Base-by-base conservation (phyloP, 441 rosid species). In the Populus tomentosa region DNA sequence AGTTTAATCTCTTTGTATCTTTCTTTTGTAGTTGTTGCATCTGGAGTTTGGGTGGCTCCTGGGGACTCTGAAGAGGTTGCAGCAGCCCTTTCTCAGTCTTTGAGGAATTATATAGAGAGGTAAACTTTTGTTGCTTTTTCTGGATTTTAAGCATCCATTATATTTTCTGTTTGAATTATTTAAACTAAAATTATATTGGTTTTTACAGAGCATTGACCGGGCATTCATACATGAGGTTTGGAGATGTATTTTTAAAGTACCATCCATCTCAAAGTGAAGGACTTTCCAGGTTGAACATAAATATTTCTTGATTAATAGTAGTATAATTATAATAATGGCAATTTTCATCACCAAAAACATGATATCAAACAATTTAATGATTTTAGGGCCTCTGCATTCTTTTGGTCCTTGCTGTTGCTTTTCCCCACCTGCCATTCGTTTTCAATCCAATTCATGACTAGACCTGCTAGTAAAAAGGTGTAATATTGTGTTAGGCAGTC, bases 1-100 rank as follows among this genome's bases (percentile, higher is more conserved):
- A 28, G 59, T 67, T 38, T 70, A 5, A 61, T 65, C 16, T 46
- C 59, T 67, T 53, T 82, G n/a, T 71, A 46, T 70, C 78, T 69
- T 79, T 76, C 67, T 76, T 77, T 68, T 80, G 74, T 82, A 97
- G 98, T 89, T 87, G 92, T 93, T 82, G 93, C 99, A 75, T 91
- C 97, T 62, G 99, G 99, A 83, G 84, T 90, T 78, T 97, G 99
- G 99, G 85, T 90, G 81, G 93, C 98, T 81, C 98, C 99, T 86
- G 99, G 99, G 78, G 98, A 94, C 84, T 91, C 97, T 20, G 98
- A 97, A 86, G 98, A 94, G 94, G 89, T 97, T 81, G 97, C 98
- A 10, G 85, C 90, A 76, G 98, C 99, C 81, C 90, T 97, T 77
- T 94, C 98, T 73, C 98, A 90, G 80, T 89, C 99, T 77, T 84